Base-by-base conservation (phyloP, 2,329 filamentous ascomycete genomes). In the Colletotrichum aenigma region DNA sequence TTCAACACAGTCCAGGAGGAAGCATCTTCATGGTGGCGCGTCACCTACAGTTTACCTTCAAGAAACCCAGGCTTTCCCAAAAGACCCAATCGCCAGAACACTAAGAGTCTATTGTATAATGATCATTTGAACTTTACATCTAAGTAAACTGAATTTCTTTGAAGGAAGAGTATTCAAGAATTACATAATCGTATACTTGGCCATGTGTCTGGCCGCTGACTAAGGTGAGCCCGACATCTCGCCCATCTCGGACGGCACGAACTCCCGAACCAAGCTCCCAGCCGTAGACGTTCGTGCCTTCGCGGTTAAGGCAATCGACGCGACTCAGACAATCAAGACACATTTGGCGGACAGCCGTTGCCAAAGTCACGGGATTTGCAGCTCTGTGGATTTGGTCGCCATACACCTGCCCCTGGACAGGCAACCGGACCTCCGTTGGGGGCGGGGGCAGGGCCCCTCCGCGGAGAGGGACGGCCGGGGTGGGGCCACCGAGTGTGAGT, bases 371-470 rank as follows among this genome's bases (percentile, higher is more conserved):
- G 34, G 32, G 56, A 68, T 48, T 65, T 36, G 36, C 61, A 58
- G 18, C 16, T 43, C 12, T 10, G 43, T 43, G n/a, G 36, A 32
- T 48, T 10, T 16, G 60, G 67, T 4, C 28, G 30, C 24, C 48
- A 48, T 32, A 55, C 38, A 28, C 8, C 15, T 28, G 26, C 55
- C 26, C 61, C 62, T 62, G 43, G 43, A 24, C 68, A 60, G 38
- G 43, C 55, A 56, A 28, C 58, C 73, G 73, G 73, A 75, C 73
- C 70, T 75, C 73, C 73, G 73, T 75, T 75, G 73, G 73, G 73
- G 73, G 62, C 32, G 56, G 55, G 73, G 69, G 18, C 2, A 48
- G 10, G n/a, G 38, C 55, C 32, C 32, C 43, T 32, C 7, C 28
- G 58, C 60, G 55, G 58, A 56, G 61, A 62, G 43, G 34, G 66